phyloP scores from a whole-genome alignment of 2,329 filamentous ascomycete species.

The Aspergillus sojae region DNA sequence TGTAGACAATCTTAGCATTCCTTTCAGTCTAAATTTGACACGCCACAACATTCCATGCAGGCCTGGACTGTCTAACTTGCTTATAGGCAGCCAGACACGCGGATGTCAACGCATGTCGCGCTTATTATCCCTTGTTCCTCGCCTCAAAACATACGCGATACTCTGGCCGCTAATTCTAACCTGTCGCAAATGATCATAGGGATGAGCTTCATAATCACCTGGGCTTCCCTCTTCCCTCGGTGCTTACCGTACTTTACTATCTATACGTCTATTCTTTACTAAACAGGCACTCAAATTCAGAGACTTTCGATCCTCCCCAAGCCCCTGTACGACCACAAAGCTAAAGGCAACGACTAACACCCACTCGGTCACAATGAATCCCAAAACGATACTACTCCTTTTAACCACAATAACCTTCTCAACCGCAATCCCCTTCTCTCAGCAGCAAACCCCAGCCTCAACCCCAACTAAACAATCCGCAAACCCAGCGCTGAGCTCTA shows the following conservation, averaged over 20 bases:
- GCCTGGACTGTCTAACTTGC: background rate
- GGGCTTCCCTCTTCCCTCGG: background rate
- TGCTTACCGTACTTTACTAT: background rate
- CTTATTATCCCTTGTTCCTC: background rate
- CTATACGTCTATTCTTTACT: background rate
- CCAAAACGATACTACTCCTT: constrained; percentile 3
- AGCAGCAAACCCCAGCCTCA: background rate
- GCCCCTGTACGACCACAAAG: background rate
- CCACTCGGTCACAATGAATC: constrained; percentile 3
- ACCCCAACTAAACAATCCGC: background rate
- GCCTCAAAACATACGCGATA: background rate
- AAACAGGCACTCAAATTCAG: background rate
- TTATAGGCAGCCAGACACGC: background rate
- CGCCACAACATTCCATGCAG: background rate
- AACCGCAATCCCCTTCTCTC: constrained; percentile 11
- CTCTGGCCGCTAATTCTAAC: background rate
- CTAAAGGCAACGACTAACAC: background rate
- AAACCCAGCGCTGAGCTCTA: constrained; percentile 6
- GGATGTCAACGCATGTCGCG: background rate
- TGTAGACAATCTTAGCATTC: background rate
- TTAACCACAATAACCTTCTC: constrained; percentile 10
- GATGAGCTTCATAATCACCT: background rate
- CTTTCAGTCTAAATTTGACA: background rate
- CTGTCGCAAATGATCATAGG: background rate
- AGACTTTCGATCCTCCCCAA: background rate